These are phyloP conservation scores for Penicillium expansum DNA, from an alignment of 2,329 filamentous ascomycete genomes.

Conservation along the genomic window DNA sequence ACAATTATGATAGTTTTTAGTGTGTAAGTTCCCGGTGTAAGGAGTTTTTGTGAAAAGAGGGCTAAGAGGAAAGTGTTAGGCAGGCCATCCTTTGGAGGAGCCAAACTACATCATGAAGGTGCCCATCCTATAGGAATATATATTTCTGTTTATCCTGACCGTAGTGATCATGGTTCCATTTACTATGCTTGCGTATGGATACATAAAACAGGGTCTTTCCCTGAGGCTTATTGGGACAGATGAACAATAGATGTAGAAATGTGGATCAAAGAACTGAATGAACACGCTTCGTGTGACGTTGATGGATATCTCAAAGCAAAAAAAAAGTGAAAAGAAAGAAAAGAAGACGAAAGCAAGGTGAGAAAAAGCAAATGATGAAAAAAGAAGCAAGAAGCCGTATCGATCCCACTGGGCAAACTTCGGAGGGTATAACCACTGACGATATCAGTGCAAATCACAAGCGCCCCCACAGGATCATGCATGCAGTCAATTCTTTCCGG, in stretches of 20 bases:
- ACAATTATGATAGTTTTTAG: neutral
- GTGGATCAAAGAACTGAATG: neutral
- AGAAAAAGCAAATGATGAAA: neutral
- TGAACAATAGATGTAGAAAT: neutral
- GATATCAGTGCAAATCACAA: neutral
- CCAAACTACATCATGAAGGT: neutral
- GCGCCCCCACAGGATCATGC: neutral
- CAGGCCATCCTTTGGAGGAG: neutral
- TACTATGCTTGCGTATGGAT: neutral
- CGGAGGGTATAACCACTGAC: neutral
- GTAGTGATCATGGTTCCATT: neutral
- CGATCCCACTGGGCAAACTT: neutral
- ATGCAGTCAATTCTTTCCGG: neutral
- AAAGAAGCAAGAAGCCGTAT: neutral
- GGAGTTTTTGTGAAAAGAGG: too few species aligned
- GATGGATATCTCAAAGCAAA: slow-evolving; percentile 3
- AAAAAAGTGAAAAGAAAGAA: neutral
- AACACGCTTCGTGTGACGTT: neutral
- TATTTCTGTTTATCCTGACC: too few species aligned
- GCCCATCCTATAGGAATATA: too few species aligned
- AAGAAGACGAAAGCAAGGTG: neutral
- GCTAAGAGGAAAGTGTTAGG: neutral
- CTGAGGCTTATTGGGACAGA: neutral
- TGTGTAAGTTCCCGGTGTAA: neutral
- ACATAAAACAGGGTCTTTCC: neutral